Conservation (phyloP, 108 stramenopile species). For the Skeletonema tropicum region DNA sequence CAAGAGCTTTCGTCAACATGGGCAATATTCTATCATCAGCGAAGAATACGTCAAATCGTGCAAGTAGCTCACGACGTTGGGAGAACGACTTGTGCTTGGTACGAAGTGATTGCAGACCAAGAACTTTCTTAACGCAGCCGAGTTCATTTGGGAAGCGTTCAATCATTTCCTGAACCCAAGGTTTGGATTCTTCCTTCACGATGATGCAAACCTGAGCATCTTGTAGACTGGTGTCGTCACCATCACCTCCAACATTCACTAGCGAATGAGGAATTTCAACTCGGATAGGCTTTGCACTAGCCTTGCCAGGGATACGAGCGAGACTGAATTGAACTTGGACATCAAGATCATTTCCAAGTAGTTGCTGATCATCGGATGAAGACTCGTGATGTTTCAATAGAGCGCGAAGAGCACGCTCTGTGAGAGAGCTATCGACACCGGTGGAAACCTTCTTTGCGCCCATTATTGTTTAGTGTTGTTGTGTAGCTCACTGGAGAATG, state of each 20-base stretch:
- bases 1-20: slow-evolving; percentile 90
- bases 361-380: slow-evolving; percentile 33
- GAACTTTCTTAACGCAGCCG: slow-evolving; percentile 85
- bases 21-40: slow-evolving; percentile 96
- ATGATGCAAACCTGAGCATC: slow-evolving; percentile 88
- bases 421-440: slow-evolving; percentile 30
- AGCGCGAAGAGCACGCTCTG: slow-evolving; percentile 62
- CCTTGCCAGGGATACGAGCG: slow-evolving; percentile 61
- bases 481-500: background rate
- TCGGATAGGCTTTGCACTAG: slow-evolving; percentile 67
- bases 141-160: slow-evolving; percentile 70
- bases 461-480: background rate
- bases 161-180: slow-evolving; percentile 83
- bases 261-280: slow-evolving; percentile 80
- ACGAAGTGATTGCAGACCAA: slow-evolving; percentile 79
- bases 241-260: slow-evolving; percentile 31
- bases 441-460: background rate
- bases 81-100: slow-evolving; percentile 79
- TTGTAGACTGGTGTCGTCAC: slow-evolving; percentile 37
- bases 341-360: slow-evolving; percentile 63
- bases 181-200: slow-evolving; percentile 91
- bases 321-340: slow-evolving; percentile 82
- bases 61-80: slow-evolving; percentile 78
- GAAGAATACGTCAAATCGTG: slow-evolving; percentile 86
- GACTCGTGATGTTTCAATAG: slow-evolving; percentile 78